Evolutionary conservation across 2,329 filamentous ascomycete species (phyloP).

Genomic region (Stemphylium vesicarium): DNA sequence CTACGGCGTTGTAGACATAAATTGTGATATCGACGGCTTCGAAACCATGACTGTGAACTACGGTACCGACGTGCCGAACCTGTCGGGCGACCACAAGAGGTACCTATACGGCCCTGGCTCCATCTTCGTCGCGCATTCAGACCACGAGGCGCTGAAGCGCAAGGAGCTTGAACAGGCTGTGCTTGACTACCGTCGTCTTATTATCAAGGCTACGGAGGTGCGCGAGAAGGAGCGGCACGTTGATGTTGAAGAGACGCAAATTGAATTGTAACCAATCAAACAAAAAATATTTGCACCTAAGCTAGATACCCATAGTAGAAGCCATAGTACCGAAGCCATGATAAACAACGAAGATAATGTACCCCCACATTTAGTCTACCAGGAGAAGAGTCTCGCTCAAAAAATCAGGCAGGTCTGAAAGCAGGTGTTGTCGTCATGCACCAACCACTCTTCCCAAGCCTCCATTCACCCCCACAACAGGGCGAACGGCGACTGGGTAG

Average conservation of each 20-base stretch:
- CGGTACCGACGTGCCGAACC: constrained; percentile 86
- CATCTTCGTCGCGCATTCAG: constrained; percentile 87
- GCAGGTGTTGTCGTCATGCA: constrained; percentile 18
- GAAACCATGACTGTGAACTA: constrained; percentile 88
- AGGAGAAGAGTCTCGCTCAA: constrained; percentile 41
- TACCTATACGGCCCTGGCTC: constrained; percentile 69
- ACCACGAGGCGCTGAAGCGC: constrained; percentile 79
- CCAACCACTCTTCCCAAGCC: constrained; percentile 18
- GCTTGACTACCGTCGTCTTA: constrained; percentile 71
- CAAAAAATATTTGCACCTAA: background rate
- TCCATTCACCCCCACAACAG: background rate
- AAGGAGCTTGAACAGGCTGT: constrained; percentile 79
- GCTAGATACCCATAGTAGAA: background rate
- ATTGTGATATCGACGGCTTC: constrained; percentile 86
- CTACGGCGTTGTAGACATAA: constrained; percentile 79
- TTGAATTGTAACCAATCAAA: constrained; percentile 28
- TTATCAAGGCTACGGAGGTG: constrained; percentile 41
- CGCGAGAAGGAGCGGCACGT: constrained; percentile 18
- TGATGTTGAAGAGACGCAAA: constrained; percentile 10
- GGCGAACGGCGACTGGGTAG: constrained; percentile 10
- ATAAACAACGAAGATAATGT: constrained; percentile 21
- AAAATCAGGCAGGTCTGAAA: constrained; percentile 43
- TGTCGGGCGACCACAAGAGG: constrained; percentile 70
- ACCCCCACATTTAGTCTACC: constrained; percentile 45
- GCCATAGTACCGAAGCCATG: too few species aligned